A percentile compares a stretch with the other conserved stretches of the same genome.
Conservation (phyloP, 1,284 basidiomycete genomes). For the Mrakiaceae sp. region DNA sequence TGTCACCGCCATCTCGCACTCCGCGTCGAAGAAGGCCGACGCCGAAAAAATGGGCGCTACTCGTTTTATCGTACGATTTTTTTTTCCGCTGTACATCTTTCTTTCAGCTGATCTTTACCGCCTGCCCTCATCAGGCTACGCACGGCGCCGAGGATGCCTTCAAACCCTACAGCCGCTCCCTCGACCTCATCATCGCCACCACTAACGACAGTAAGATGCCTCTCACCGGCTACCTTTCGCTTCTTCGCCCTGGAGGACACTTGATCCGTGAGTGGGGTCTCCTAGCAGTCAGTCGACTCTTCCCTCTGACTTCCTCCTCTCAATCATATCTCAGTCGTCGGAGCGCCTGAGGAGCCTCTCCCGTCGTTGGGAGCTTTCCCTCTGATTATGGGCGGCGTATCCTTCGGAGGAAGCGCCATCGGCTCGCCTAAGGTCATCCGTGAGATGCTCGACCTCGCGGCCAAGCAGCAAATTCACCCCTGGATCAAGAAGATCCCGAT, state of each 20-base stretch:
- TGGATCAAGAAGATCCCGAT: slow-evolving; percentile 20
- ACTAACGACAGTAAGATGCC: slow-evolving; percentile 31
- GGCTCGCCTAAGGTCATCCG: slow-evolving; percentile 32
- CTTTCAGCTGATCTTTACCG: no score
- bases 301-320: no score
- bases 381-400: slow-evolving; percentile 7
- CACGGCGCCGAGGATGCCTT: not conserved
- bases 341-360: not conserved
- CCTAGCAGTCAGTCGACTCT: no score
- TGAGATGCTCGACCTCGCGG: slow-evolving; percentile 32
- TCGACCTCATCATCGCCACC: slow-evolving; percentile 1
- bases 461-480: slow-evolving; percentile 26
- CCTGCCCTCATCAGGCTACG: no score
- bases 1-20: slow-evolving; percentile 54
- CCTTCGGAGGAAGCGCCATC: slow-evolving; percentile 29
- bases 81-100: no score
- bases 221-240: slow-evolving; percentile 27
- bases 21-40: slow-evolving; percentile 49
- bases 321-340: not conserved
- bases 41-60: slow-evolving; percentile 52
- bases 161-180: not conserved
- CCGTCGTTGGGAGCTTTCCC: not conserved
- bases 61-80: slow-evolving; percentile 23
- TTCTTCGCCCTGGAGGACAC: slow-evolving; percentile 32
- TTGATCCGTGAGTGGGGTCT: slow-evolving; percentile 21